Base-by-base conservation (phyloP, 441 rosid species). In the Pelargonium exstipulatum region DNA sequence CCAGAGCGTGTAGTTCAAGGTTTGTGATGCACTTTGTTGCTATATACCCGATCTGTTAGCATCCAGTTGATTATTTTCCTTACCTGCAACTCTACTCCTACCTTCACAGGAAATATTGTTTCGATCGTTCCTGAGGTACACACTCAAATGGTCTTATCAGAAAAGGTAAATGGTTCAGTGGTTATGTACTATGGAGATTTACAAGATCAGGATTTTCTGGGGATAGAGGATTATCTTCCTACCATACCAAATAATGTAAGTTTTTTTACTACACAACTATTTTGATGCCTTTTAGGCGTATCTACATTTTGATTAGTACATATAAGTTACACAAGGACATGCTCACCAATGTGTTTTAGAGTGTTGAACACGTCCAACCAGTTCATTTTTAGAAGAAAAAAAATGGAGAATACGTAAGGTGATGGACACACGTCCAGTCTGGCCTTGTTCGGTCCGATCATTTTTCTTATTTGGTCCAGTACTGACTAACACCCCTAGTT, bases 231-330 rank as follows among this genome's bases (percentile, higher is more conserved):
- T 63, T 66, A 78, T 81, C 88, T 95, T 67, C 86, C 95, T 12
- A 77, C 87, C 13, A 74, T 92, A 77, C 96, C 99, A 63, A 95
- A 91, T 78, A 70, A 90, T 32, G 99, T 95, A 84, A 82, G 98
- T 87, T 81, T 55, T 13, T 37, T 37, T n/a, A 48, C 4, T 46
- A 9, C 51, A 10, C 13, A 46, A 9, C 51, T n/a, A 1, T 10
- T 46, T n/a, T 4, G 1, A 46, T 12, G 5, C 5, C 14, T n/a
- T 46, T 35, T 35, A 35, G 42, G 42, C 42, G 42, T 37, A 37
- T 37, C 9, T 37, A 37, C 9, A 37, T 37, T 37, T 37, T 37
- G 42, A 37, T 37, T 37, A 37, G 42, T 6, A 7, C 42, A 35
- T 35, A 35, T 35, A 35, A 35, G 40, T 35, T 35, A 35, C 40